These are phyloP conservation scores for Smallanthus sonchifolius DNA, from an alignment of 129 eudicot genomes.

Conservation along the genomic window DNA sequence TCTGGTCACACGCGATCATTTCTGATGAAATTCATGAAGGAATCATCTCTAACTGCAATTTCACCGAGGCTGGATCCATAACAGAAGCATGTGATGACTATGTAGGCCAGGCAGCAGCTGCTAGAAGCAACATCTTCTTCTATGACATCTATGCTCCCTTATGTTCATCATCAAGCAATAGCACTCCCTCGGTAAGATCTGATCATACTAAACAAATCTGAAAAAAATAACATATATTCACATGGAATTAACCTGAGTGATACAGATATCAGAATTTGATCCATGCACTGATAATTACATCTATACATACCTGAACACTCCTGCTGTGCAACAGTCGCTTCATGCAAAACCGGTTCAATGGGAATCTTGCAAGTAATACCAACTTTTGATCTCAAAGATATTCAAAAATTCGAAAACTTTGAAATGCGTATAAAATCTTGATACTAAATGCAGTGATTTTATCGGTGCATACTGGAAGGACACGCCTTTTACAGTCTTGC, in stretches of 20 bases:
- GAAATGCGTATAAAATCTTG: background rate
- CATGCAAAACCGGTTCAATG: constrained; percentile 55
- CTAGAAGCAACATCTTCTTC: constrained; percentile 28
- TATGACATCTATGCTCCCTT: constrained; percentile 69
- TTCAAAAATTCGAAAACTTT: background rate
- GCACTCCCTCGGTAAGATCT: constrained; percentile 37
- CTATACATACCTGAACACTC: constrained; percentile 44
- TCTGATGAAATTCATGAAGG: constrained; percentile 52
- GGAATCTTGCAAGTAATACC: constrained; percentile 54
- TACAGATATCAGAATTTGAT: constrained; percentile 52
- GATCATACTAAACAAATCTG: background rate
- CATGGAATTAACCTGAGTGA: constrained; percentile 5
- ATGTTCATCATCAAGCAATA: constrained; percentile 35
- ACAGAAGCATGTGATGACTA: constrained; percentile 22
- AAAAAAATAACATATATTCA: background rate
- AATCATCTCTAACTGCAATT: constrained; percentile 50
- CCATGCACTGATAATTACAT: constrained; percentile 58
- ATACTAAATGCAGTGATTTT: constrained; percentile 7
- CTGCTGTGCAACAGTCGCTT: constrained; percentile 57
- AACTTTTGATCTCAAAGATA: background rate
- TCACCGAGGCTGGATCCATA: constrained; percentile 17
- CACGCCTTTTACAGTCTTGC: constrained; percentile 48
- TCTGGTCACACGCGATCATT: constrained; percentile 48
- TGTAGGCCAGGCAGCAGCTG: constrained; percentile 19
- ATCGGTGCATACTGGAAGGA: constrained; percentile 30